Conservation (phyloP, 441 rosid species). For the Metrosideros polymorpha region DNA sequence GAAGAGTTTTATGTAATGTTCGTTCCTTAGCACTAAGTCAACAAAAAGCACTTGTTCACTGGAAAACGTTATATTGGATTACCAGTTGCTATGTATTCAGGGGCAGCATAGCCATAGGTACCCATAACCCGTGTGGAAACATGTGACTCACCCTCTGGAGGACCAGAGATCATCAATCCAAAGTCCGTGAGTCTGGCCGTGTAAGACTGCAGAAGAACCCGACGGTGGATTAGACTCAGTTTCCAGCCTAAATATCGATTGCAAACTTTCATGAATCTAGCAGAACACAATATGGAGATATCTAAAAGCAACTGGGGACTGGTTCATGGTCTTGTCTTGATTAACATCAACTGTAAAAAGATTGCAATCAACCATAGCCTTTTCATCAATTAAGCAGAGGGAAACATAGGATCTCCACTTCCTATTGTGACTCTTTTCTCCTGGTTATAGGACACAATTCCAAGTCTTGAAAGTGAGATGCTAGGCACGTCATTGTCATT, state of each 20-base stretch:
- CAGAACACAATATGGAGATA: not conserved
- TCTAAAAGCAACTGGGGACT: not conserved
- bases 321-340: not conserved
- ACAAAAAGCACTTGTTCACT: not conserved
- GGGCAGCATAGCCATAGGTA: not conserved
- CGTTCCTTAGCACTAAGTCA: not conserved
- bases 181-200: slow-evolving; percentile 5
- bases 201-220: not conserved
- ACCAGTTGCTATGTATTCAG: not conserved
- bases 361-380: not conserved
- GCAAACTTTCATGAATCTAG: not conserved
- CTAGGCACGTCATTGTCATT: not conserved
- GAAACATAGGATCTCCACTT: not conserved
- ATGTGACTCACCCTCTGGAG: not conserved
- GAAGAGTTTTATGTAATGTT: not conserved
- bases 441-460: not conserved
- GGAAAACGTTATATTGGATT: not conserved
- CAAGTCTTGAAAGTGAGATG: not conserved
- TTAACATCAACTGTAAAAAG: not conserved
- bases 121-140: not conserved
- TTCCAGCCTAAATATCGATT: not conserved
- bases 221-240: not conserved
- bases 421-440: not conserved
- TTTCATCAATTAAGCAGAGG: not conserved
- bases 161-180: not conserved